Percentiles rank a stretch among this genome's conserved stretches.
These are phyloP conservation scores for Wickerhamiella siamensis DNA, from an alignment of 805 yeast species.

Conservation along the genomic window DNA sequence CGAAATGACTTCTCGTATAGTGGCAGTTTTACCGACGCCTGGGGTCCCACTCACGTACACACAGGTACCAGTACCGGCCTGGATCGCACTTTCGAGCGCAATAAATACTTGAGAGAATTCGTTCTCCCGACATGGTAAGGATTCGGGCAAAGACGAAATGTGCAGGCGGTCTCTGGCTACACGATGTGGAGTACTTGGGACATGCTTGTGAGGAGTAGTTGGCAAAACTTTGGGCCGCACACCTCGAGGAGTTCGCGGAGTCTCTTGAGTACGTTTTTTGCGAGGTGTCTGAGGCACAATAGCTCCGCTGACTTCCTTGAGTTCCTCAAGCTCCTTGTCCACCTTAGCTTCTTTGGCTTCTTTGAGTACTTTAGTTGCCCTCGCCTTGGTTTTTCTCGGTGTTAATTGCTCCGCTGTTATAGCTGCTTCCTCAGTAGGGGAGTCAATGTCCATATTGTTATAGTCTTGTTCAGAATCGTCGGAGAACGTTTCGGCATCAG, in stretches of 20 bases:
- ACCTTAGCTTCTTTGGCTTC: not conserved
- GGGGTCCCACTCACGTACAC: constrained; percentile 93
- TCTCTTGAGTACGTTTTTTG: not conserved
- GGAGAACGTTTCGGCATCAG: not conserved
- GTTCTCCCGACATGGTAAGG: constrained; percentile 74
- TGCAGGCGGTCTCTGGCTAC: constrained; percentile 24
- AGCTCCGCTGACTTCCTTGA: not conserved
- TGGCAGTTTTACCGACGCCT: constrained; percentile 94
- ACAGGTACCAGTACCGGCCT: constrained; percentile 62
- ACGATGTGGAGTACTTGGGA: constrained; percentile 14
- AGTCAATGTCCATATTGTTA: not conserved
- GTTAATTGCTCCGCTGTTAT: too few species aligned
- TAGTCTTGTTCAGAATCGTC: not conserved
- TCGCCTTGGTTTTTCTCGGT: too few species aligned
- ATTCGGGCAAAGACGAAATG: constrained; percentile 28
- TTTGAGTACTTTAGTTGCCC: not conserved
- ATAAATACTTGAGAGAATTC: constrained; percentile 61
- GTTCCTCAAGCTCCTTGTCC: not conserved
- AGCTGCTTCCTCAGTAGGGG: too few species aligned
- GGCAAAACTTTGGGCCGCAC: constrained; percentile 5
- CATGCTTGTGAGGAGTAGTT: constrained; percentile 6
- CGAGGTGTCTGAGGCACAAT: not conserved
- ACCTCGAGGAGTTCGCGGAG: not conserved
- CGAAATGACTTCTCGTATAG: constrained; percentile 70
- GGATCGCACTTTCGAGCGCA: constrained; percentile 57